phyloP scores from a whole-genome alignment of 257 asterid species.

The Agastache rugosa region DNA sequence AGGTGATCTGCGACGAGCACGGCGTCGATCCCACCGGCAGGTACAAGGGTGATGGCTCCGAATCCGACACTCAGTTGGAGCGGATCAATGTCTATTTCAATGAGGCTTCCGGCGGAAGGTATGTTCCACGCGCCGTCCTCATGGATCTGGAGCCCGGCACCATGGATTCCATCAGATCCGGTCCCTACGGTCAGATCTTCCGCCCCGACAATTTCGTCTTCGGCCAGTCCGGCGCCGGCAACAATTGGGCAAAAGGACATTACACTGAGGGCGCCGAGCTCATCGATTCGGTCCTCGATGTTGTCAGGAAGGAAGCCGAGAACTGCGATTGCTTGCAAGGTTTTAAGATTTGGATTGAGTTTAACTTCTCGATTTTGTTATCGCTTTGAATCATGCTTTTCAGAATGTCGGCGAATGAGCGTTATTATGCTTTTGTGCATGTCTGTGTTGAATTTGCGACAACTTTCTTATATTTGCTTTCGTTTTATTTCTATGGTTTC shows the following conservation, averaged over 20 bases:
- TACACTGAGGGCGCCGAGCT: constrained; percentile 93
- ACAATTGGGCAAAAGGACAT: constrained; percentile 92
- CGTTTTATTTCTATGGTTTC: neutral
- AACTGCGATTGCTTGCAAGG: constrained; percentile 97
- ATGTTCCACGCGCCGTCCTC: constrained; percentile 88
- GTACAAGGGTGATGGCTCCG: constrained; percentile 59
- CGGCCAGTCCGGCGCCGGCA: constrained; percentile 93
- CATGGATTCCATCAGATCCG: constrained; percentile 91
- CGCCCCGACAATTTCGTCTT: constrained; percentile 87
- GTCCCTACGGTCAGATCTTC: constrained; percentile 86
- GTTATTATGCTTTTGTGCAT: neutral
- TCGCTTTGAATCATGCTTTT: constrained; percentile 1
- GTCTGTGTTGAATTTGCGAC: neutral
- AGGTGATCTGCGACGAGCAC: constrained; percentile 87
- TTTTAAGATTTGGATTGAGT: constrained; percentile 17
- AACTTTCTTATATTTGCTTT: neutral
- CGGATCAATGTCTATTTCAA: constrained; percentile 83
- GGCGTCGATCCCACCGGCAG: constrained; percentile 78
- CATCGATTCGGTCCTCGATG: constrained; percentile 88
- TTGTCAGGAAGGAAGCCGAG: constrained; percentile 87
- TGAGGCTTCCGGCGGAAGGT: constrained; percentile 89
- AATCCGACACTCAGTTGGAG: constrained; percentile 62
- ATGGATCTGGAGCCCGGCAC: constrained; percentile 98
- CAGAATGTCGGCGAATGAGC: neutral
- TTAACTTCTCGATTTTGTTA: neutral